phyloP scores from a whole-genome alignment of 192 early-diverging fungal genomes.

The Rhizophagus prolifer region DNA sequence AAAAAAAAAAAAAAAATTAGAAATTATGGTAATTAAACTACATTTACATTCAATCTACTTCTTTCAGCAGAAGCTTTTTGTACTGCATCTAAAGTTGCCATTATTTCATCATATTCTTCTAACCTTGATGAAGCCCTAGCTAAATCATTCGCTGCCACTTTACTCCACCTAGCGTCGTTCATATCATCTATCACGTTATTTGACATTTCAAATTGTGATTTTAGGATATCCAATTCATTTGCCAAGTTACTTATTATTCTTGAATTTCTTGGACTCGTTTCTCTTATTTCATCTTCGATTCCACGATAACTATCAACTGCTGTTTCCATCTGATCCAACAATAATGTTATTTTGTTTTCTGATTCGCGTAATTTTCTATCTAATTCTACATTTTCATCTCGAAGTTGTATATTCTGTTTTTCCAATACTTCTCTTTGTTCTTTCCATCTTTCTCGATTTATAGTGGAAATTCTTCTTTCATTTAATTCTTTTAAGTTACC shows the following conservation, averaged over 20 bases:
- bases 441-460: slow-evolving; percentile 10
- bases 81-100: slow-evolving; percentile 14
- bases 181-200: neutral
- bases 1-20: neutral
- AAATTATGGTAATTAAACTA: neutral
- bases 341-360: slow-evolving; percentile 6
- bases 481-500: neutral
- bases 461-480: neutral
- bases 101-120: slow-evolving; percentile 30
- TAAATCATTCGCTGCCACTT: neutral
- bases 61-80: neutral
- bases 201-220: slow-evolving; percentile 5
- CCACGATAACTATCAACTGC: slow-evolving; percentile 13
- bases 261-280: slow-evolving; percentile 8
- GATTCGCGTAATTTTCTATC: neutral
- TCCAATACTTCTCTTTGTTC: slow-evolving; percentile 1
- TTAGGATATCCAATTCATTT: slow-evolving; percentile 20
- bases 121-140: neutral
- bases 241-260: neutral
- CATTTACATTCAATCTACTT: neutral
- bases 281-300: slow-evolving; percentile 9
- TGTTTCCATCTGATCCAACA: slow-evolving; percentile 9
- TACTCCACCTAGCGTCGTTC: no score
- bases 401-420: slow-evolving; percentile 8
- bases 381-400: slow-evolving; percentile 22